Evolutionary conservation across 176 grass and related monocot genomes (phyloP), one percentile per base, ranked within the genome.

Genomic region (Microstegium vimineum): DNA sequence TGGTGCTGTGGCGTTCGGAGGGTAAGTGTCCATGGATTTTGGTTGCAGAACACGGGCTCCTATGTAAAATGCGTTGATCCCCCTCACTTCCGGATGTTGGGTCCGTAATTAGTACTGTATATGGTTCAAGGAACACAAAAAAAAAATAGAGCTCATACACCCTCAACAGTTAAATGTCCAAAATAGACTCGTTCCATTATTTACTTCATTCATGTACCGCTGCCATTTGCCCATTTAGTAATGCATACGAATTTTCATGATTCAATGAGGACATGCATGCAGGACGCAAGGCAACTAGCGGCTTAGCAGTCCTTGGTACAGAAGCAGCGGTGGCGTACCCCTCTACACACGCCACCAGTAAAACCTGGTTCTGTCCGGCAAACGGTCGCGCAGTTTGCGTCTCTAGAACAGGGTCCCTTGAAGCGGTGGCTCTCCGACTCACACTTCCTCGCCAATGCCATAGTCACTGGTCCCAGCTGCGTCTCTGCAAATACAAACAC

Each of bases 291-390:
- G 22, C 77, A 35, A n/a, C 67, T 82, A 82, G n/a, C n/a, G n/a
- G n/a, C n/a, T n/a, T n/a, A n/a, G 61, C 91, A 93, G 0, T 6
- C 0, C 60, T 17, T 85, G 25, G 66, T 76, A 73, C 87, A 90
- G 43, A 85, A 87, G 78, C 91, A 93, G 2, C 81, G 66, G 35
- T 41, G 69, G 31, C 84, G 87, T 4, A 87, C 13, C 30, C 87
- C 91, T 2, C n/a, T 38, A 38, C 91, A 93, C 11, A 65, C 66
- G 35, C 87, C 91, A 7, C 38, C 66, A 1, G 16, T 11, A 84
- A 93, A 93, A 36, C 85, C 87, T n/a, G n/a, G n/a, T 75, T 93
- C 87, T 1, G 77, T 82, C 11, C 47, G 23, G 76, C 91, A 93
- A 26, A 93, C 81, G 22, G 42, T 85, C 11, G 61, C 68, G 4